These are phyloP conservation scores for Rauvolfia tetraphylla DNA, from an alignment of 257 asterid genomes.

Conservation along the genomic window DNA sequence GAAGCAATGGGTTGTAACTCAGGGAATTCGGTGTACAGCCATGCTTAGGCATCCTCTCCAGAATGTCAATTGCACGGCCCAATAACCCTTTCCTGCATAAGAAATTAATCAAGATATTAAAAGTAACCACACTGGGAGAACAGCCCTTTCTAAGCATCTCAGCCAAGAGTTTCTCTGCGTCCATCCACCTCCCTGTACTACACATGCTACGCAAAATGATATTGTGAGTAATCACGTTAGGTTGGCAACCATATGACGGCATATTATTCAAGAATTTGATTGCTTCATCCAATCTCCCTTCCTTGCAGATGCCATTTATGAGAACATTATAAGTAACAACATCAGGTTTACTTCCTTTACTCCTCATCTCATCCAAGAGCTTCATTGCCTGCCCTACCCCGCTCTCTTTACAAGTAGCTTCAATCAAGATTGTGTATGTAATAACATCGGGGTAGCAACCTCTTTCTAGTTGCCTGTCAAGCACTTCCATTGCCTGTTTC, in stretches of 20 bases:
- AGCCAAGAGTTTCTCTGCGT: conserved; percentile 67
- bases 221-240: conserved; percentile 76
- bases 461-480: conserved; percentile 55
- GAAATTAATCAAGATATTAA: conserved; percentile 75
- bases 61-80: conserved; percentile 67
- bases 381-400: conserved; percentile 75
- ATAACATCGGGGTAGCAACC: conserved; percentile 76
- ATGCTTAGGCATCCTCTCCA: conserved; percentile 73
- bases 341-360: conserved; percentile 71
- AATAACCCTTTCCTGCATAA: conserved; percentile 63
- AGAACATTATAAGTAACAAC: conserved; percentile 85
- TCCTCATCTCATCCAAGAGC: conserved; percentile 79
- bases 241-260: conserved; percentile 70
- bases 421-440: conserved; percentile 77
- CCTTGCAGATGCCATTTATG: conserved; percentile 74
- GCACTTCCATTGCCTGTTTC: conserved; percentile 75
- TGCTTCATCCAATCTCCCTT: conserved; percentile 77
- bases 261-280: conserved; percentile 59
- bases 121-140: conserved; percentile 83
- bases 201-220: conserved; percentile 83
- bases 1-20: conserved; percentile 83
- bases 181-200: conserved; percentile 83
- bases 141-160: conserved; percentile 78
- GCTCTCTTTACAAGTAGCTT: conserved; percentile 66
- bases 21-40: conserved; percentile 78